Conservation (phyloP, 1,284 basidiomycete species). For the Malassezia brasiliensis region DNA sequence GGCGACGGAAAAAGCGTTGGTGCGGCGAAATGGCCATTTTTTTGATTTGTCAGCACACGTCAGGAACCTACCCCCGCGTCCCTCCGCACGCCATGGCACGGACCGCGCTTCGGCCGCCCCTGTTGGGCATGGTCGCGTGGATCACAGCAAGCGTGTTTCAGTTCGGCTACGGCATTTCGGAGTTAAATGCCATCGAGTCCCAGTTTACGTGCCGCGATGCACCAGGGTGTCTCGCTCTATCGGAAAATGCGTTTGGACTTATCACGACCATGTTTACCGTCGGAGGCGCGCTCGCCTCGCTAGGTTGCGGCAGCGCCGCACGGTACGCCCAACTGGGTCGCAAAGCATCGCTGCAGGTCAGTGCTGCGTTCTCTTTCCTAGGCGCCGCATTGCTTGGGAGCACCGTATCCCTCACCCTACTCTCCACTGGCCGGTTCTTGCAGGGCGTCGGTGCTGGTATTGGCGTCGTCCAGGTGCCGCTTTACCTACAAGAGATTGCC, state of each 20-base stretch:
- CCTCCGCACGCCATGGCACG: neutral
- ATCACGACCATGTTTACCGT: constrained; percentile 63
- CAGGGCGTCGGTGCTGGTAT: constrained; percentile 72
- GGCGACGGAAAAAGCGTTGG: neutral
- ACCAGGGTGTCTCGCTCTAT: constrained; percentile 12
- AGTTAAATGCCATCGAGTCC: constrained; percentile 37
- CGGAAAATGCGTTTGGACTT: constrained; percentile 9
- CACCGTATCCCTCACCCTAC: constrained; percentile 2
- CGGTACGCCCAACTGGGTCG: constrained; percentile 19
- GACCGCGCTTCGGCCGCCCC: neutral
- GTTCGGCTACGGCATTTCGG: constrained; percentile 42
- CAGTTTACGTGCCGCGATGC: constrained; percentile 23
- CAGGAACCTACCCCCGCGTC: neutral
- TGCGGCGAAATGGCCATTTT: neutral
- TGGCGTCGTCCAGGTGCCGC: constrained; percentile 72
- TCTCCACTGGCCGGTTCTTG: constrained; percentile 51
- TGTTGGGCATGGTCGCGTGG: constrained; percentile 20
- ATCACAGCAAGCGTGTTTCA: constrained; percentile 33
- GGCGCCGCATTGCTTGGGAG: constrained; percentile 19
- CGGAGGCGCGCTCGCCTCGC: constrained; percentile 66
- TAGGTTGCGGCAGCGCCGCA: constrained; percentile 21
- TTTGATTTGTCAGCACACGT: constrained; percentile 1
- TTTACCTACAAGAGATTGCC: constrained; percentile 72
- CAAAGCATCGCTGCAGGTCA: constrained; percentile 17
- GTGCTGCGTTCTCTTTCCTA: constrained; percentile 15